These are phyloP conservation scores for Dothideomycetes sp. DNA, from an alignment of 2,329 filamentous ascomycete species.

Conservation along the genomic window DNA sequence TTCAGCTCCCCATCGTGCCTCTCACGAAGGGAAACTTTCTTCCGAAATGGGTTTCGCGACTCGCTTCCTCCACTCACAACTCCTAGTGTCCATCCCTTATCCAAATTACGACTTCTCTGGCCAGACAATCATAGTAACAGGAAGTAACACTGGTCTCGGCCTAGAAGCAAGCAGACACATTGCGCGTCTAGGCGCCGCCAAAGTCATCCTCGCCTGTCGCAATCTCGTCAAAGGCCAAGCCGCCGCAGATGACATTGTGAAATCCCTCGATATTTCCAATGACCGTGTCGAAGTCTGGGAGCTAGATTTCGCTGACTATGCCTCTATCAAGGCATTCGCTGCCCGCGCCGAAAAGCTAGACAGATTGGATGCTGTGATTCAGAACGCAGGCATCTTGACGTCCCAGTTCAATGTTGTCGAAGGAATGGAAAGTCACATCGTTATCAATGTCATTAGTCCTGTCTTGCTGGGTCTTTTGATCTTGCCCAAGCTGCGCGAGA, in stretches of 20 bases:
- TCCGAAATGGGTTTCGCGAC: constrained; percentile 1
- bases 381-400: constrained; percentile 28
- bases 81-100: constrained; percentile 11
- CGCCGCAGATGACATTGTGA: constrained; percentile 26
- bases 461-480: constrained; percentile 25
- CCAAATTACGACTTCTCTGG: constrained; percentile 14
- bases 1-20: too few species aligned
- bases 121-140: constrained; percentile 34
- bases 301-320: constrained; percentile 19
- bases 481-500: constrained; percentile 20
- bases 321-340: constrained; percentile 22
- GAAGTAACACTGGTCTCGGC: constrained; percentile 34
- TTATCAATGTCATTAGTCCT: constrained; percentile 29
- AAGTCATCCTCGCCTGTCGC: constrained; percentile 35
- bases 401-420: constrained; percentile 17
- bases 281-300: constrained; percentile 17
- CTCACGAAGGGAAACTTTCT: too few species aligned
- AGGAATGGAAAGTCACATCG: constrained; percentile 23
- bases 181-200: constrained; percentile 25
- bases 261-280: constrained; percentile 14
- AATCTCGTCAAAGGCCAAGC: constrained; percentile 29
- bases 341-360: constrained; percentile 15
- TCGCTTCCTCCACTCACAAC: constrained; percentile 16
- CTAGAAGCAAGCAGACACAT: constrained; percentile 34
- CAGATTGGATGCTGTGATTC: constrained; percentile 24